Base-by-base conservation (phyloP, 1,284 basidiomycete species). In the Blastosporella zonata region DNA sequence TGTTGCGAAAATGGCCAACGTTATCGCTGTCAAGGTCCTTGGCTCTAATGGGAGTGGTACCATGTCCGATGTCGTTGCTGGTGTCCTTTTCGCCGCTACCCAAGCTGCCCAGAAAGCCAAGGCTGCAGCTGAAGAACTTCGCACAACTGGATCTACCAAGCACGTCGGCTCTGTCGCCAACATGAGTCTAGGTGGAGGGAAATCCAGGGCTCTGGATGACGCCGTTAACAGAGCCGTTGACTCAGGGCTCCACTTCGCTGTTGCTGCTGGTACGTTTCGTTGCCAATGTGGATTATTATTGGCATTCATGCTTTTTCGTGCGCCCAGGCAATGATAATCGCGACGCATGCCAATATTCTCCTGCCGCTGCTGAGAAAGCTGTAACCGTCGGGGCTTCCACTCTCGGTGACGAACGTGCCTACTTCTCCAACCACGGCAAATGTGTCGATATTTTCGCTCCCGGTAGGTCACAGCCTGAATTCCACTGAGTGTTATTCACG, bases 1-100 rank as follows among this genome's bases (percentile, higher is more conserved):
- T 72, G 93, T 99, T 39, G 95, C 97, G 49, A 99, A 98, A 83
- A 80, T 81, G 59, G 95, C 94, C 41, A 81, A 90, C 52, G 79
- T 99, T 56, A 83, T 93, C 57, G 97, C 97, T 43, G 96, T 99
- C 73, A 99, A 99, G 81, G 97, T 99, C 18, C 82, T 99, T 46
- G 93, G 93, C 22, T 84, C 87, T 45, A 90, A 93, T 61, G 97
- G 97, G 39, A 90, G 86, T 53, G 97, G 97, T n/a, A 81, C 87
- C 53, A 97, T 97, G 93, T 87, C 90, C 43, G 95, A 98, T 63
- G 96, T 98, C 59, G 77, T 98, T 47, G 80, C 75, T 15, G 95
- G 94, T 65, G 92, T 97, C 52, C 70, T 77, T 28, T 99, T 85
- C 82, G 95, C 94, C 50, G 82, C 87, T 17, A 69, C 76, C 38